Percentiles rank a stretch among this genome's conserved stretches.
These are phyloP conservation scores for Acacia melanoxylon DNA, from an alignment of 306 rosid species.

Conservation along the genomic window DNA sequence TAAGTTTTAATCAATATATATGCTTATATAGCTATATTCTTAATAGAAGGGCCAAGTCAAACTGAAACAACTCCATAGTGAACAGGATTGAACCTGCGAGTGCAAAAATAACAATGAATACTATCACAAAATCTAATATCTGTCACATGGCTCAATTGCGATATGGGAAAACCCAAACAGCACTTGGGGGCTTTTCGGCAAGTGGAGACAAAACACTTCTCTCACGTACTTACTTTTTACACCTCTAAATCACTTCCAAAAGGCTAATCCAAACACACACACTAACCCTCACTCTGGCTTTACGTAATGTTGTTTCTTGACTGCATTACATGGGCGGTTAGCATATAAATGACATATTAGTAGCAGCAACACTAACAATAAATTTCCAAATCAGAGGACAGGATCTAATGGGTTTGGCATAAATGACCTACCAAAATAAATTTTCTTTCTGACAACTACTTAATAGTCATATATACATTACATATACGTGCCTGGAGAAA, in stretches of 20 bases:
- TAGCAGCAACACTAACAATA: slow-evolving; percentile 22
- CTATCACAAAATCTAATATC: background rate
- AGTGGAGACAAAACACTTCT: no score
- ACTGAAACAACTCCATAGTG: background rate
- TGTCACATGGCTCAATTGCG: no score
- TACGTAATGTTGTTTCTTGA: background rate
- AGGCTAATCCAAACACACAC: no score
- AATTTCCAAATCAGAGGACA: slow-evolving; percentile 17
- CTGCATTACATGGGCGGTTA: background rate
- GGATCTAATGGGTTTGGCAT: background rate
- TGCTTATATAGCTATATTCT: background rate
- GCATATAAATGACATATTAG: background rate
- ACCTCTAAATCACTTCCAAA: no score
- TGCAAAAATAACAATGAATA: background rate
- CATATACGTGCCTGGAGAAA: slow-evolving; percentile 23
- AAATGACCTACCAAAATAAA: slow-evolving; percentile 23
- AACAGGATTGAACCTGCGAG: background rate
- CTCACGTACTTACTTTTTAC: no score
- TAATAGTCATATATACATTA: slow-evolving; percentile 30
- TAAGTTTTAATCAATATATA: no score
- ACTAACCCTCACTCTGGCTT: background rate
- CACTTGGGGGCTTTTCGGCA: no score
- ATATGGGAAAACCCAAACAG: no score
- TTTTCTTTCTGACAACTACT: slow-evolving; percentile 24
- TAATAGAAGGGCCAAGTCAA: background rate